A percentile compares a stretch with the other conserved stretches of the same genome.
These are phyloP conservation scores for Bigelowiella natans DNA, from an alignment of 78 protist genomes.

Conservation along the genomic window DNA sequence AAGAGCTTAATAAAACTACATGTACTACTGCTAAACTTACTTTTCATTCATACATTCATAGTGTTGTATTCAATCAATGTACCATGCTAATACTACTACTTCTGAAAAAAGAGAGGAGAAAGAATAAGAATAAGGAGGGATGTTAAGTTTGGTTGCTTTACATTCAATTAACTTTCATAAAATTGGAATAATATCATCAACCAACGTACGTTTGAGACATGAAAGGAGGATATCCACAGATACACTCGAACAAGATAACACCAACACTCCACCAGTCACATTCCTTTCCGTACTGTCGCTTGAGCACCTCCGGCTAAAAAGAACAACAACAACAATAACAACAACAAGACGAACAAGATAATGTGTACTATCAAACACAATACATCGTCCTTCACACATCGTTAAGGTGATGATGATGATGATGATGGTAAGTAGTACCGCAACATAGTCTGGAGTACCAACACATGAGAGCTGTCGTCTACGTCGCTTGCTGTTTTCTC, in stretches of 20 bases:
- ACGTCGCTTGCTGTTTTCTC: no score
- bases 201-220: not conserved
- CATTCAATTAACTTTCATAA: not conserved
- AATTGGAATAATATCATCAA: no score
- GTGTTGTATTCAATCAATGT: not conserved
- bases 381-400: no score
- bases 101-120: not conserved
- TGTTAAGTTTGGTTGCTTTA: not conserved
- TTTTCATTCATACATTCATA: not conserved
- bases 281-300: not conserved
- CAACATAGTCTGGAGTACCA: constrained; percentile 12
- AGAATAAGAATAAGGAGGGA: not conserved
- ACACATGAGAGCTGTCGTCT: not conserved
- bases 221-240: constrained; percentile 18
- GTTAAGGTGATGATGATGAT: no score
- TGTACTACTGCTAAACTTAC: not conserved
- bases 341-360: not conserved
- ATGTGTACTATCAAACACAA: no score
- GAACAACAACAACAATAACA: not conserved
- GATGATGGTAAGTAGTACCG: no score
- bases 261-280: constrained; percentile 15
- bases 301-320: not conserved
- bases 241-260: constrained; percentile 14
- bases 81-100: not conserved
- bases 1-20: no score